Conservation (phyloP, 73 alveolate genomes). For the Urostyla sp. region DNA sequence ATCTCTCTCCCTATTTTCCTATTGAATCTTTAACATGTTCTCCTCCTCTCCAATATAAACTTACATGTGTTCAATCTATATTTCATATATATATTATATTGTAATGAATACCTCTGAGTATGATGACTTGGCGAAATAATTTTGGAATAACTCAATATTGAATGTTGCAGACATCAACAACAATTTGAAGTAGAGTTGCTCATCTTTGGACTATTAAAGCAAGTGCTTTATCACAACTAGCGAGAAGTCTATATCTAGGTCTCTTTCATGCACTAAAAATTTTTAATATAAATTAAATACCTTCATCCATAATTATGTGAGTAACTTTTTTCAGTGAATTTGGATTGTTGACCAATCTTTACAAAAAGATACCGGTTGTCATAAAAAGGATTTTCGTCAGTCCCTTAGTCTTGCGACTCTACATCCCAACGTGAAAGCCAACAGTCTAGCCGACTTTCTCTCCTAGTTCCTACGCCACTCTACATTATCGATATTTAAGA, state of each 20-base stretch:
- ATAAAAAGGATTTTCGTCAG: constrained; percentile 79
- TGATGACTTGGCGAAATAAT: constrained; percentile 79
- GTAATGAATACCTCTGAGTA: constrained; percentile 41
- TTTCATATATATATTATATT: constrained; percentile 24
- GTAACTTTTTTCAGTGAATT: constrained; percentile 75
- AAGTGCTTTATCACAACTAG: constrained; percentile 87
- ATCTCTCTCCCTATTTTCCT: constrained; percentile 27
- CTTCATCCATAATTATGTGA: constrained; percentile 93
- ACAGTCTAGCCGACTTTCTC: constrained; percentile 71
- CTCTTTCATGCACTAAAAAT: constrained; percentile 95
- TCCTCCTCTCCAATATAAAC: constrained; percentile 57
- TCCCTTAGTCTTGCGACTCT: constrained; percentile 55
- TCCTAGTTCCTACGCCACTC: constrained; percentile 86
- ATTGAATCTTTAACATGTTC: constrained; percentile 24
- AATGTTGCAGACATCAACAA: constrained; percentile 97
- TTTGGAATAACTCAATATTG: constrained; percentile 79
- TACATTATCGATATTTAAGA: not conserved
- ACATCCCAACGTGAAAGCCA: constrained; percentile 83
- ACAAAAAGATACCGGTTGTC: constrained; percentile 93
- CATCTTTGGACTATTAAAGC: constrained; percentile 64
- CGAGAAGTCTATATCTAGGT: constrained; percentile 92
- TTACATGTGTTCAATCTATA: constrained; percentile 60
- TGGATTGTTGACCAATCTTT: constrained; percentile 85
- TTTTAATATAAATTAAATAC: not conserved
- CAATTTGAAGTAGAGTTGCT: constrained; percentile 77